phyloP scores from a whole-genome alignment of 345 rosid species.

The Moringa oleifera region DNA sequence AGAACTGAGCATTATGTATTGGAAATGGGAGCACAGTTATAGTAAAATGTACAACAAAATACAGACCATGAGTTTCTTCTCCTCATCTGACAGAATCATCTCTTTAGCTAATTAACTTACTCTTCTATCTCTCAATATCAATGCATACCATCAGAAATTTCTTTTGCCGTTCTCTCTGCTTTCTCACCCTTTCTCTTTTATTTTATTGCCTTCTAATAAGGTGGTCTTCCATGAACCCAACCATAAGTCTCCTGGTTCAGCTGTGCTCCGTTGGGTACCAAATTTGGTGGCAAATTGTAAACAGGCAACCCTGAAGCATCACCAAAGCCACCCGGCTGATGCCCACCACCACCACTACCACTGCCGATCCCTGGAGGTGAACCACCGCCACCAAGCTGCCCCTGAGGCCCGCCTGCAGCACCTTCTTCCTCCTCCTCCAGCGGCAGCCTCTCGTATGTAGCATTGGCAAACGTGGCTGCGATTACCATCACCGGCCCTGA shows the following conservation, averaged over 20 bases:
- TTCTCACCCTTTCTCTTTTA: background rate
- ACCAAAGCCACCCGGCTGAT: constrained; percentile 40
- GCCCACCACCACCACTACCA: constrained; percentile 24
- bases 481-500: constrained; percentile 45
- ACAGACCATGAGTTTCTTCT: no score
- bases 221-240: constrained; percentile 49
- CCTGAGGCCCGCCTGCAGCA: constrained; percentile 22
- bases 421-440: constrained; percentile 37
- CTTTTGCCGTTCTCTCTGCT: background rate
- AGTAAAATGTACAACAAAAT: no score
- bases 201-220: constrained; percentile 22
- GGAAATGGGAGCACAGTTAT: no score
- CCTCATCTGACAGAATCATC: no score
- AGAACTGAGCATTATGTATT: no score
- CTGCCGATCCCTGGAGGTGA: constrained; percentile 20
- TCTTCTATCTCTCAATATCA: background rate
- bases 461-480: constrained; percentile 46
- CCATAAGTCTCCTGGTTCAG: constrained; percentile 46
- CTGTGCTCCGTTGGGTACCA: constrained; percentile 60
- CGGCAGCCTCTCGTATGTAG: constrained; percentile 43
- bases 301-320: constrained; percentile 45
- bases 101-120: no score
- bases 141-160: background rate
- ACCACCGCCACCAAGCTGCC: constrained; percentile 41
- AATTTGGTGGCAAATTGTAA: constrained; percentile 60